Conservation (phyloP, 2,329 filamentous ascomycete species). For the Didymella segeticola region DNA sequence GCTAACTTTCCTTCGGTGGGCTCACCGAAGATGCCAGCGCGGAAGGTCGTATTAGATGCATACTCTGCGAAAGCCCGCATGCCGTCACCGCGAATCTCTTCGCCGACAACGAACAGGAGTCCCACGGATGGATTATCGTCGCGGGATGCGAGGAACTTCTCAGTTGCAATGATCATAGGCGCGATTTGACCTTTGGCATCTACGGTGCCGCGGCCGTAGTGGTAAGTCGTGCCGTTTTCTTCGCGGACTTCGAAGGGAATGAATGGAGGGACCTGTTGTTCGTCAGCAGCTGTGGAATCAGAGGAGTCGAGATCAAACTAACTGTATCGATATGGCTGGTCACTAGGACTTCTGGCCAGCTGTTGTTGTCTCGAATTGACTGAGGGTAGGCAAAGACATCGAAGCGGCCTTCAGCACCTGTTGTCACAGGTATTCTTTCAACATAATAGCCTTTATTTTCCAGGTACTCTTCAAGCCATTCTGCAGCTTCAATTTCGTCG, state of each 20-base stretch:
- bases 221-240: constrained; percentile 58
- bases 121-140: constrained; percentile 46
- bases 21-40: constrained; percentile 86
- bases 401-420: constrained; percentile 59
- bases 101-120: constrained; percentile 73
- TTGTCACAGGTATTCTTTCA: constrained; percentile 51
- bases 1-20: constrained; percentile 87
- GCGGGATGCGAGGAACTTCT: constrained; percentile 56
- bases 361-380: constrained; percentile 45
- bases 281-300: neutral
- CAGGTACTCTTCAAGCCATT: constrained; percentile 68
- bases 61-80: constrained; percentile 64
- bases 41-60: constrained; percentile 54
- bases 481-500: constrained; percentile 70
- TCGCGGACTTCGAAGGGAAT: constrained; percentile 66
- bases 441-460: constrained; percentile 57
- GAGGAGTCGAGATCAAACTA: neutral
- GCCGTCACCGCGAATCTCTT: constrained; percentile 80
- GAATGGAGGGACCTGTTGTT: constrained; percentile 59
- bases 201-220: constrained; percentile 72
- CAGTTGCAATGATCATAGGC: constrained; percentile 72
- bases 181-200: constrained; percentile 66
- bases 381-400: constrained; percentile 74
- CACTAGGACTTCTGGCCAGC: constrained; percentile 65
- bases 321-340: constrained; percentile 81